phyloP scores from a whole-genome alignment of 2,329 filamentous ascomycete genomes.

The Diaporthe capsici region DNA sequence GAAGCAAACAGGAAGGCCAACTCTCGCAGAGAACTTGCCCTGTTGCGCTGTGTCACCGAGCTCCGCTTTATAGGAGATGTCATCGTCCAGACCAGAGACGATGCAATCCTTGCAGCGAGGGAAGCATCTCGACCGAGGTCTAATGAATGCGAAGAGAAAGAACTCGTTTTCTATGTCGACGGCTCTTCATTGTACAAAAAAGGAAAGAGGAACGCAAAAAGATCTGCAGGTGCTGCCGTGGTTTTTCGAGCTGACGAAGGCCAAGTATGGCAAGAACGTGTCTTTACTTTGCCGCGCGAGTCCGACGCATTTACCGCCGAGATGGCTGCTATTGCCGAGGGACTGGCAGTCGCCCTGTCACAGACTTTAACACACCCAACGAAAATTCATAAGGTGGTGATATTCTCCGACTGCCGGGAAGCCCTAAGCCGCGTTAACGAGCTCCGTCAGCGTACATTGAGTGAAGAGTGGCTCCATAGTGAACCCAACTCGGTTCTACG shows the following conservation, averaged over 20 bases:
- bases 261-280: background rate
- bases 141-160: background rate
- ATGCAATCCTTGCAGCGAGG: background rate
- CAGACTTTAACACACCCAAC: background rate
- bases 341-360: constrained; percentile 5
- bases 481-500: background rate
- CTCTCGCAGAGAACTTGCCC: background rate
- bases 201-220: background rate
- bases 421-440: background rate
- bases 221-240: constrained; percentile 1
- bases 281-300: background rate
- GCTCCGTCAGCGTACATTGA: background rate
- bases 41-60: background rate
- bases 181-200: background rate
- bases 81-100: constrained; percentile 7
- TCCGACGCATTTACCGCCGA: background rate
- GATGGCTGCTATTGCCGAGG: constrained; percentile 1
- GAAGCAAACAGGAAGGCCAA: constrained; percentile 1
- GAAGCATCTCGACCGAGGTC: background rate
- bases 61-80: background rate
- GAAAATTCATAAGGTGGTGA: background rate
- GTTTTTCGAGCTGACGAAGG: background rate
- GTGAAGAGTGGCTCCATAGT: background rate
- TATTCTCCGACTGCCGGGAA: constrained; percentile 13
- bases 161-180: background rate